Evolutionary conservation across 306 rosid genomes (phyloP).

Genomic region (Quercus parvula): DNA sequence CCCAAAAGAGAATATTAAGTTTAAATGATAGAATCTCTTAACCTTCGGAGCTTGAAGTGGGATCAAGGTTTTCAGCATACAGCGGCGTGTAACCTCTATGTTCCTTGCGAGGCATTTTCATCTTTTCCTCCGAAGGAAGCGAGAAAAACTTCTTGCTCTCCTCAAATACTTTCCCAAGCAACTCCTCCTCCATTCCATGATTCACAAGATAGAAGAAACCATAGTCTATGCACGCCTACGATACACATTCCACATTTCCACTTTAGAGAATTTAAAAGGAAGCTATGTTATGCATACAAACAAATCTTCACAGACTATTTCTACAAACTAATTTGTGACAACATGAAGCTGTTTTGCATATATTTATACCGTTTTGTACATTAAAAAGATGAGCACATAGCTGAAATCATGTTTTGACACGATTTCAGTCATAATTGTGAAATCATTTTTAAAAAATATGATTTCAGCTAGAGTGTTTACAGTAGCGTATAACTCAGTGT

Average conservation of each 20-base stretch:
- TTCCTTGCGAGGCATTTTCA: slow-evolving; percentile 51
- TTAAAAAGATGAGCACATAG: no score
- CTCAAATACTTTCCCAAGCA: slow-evolving; percentile 34
- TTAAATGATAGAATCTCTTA: background rate
- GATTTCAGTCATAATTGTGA: no score
- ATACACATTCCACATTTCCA: background rate
- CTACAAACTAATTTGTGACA: background rate
- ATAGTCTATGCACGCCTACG: slow-evolving; percentile 63
- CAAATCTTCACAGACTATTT: background rate
- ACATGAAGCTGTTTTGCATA: no score
- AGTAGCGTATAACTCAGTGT: no score
- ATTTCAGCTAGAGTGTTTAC: no score
- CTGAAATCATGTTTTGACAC: no score
- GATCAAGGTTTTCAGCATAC: slow-evolving; percentile 61
- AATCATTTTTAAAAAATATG: no score
- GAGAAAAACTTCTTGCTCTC: slow-evolving; percentile 59
- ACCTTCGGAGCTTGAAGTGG: slow-evolving; percentile 56
- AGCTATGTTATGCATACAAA: background rate
- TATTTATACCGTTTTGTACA: no score
- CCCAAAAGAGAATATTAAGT: background rate
- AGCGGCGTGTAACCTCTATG: slow-evolving; percentile 75
- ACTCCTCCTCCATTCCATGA: slow-evolving; percentile 63
- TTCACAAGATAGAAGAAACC: slow-evolving; percentile 90
- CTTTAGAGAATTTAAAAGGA: background rate
- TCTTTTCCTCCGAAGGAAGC: slow-evolving; percentile 53